Conservation (phyloP, 345 rosid genomes). For the Salix arbutifolia region DNA sequence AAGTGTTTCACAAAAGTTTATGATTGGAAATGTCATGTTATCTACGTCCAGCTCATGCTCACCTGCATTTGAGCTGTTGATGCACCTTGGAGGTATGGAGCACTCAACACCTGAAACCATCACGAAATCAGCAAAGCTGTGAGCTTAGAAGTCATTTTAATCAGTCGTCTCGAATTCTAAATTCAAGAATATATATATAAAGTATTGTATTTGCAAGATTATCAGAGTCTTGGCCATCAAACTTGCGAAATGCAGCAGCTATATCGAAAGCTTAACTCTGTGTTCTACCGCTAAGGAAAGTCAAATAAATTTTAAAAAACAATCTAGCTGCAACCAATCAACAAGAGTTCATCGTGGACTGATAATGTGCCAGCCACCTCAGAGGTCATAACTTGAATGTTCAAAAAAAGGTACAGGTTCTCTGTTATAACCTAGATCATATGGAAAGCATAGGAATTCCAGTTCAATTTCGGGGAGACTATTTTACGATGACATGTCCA, state of each 20-base stretch:
- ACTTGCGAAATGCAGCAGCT: neutral
- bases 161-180: neutral
- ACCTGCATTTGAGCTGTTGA: conserved; percentile 52
- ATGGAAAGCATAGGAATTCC: neutral
- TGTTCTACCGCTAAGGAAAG: neutral
- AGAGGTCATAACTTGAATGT: neutral
- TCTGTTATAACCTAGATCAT: neutral
- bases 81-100: conserved; percentile 75
- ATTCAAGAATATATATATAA: too few relatives aligned
- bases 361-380: neutral
- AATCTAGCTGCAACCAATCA: neutral
- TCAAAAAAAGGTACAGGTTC: neutral
- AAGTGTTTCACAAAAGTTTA: neutral
- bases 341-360: neutral
- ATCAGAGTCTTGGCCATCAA: neutral
- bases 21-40: neutral
- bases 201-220: neutral
- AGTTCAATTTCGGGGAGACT: neutral
- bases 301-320: too few relatives aligned
- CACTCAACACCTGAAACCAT: conserved; percentile 78
- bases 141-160: conserved; percentile 8
- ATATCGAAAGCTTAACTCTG: neutral
- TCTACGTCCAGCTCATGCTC: conserved; percentile 15
- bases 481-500: neutral
- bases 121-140: conserved; percentile 1